Percentiles rank a stretch among this genome's conserved stretches.
These are phyloP conservation scores for Voacanga thouarsii DNA, from an alignment of 257 asterid genomes.

Conservation along the genomic window DNA sequence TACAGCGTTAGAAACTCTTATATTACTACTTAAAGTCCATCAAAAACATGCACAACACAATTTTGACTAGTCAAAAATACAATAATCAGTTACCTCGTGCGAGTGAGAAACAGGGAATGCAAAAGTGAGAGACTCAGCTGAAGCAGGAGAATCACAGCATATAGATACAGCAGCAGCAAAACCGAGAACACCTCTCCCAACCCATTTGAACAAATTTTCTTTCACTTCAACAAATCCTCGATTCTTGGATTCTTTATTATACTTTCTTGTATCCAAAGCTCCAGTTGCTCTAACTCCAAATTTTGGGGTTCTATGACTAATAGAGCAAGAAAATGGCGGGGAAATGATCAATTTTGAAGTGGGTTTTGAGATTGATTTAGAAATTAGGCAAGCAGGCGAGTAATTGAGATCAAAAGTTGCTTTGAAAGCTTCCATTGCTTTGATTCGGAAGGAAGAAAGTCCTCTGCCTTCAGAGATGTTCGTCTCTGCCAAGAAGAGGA, in stretches of 20 bases:
- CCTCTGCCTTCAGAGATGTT: background rate
- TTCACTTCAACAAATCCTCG: constrained; percentile 17
- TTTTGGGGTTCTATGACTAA: constrained; percentile 24
- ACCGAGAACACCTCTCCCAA: constrained; percentile 57
- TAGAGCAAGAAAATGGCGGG: constrained; percentile 24
- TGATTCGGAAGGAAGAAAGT: background rate
- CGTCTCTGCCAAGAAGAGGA: background rate
- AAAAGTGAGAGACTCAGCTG: constrained; percentile 74
- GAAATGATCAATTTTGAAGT: constrained; percentile 34
- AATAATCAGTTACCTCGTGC: constrained; percentile 54
- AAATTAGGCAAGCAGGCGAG: constrained; percentile 26
- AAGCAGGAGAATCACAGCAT: constrained; percentile 53
- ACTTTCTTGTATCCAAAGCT: constrained; percentile 25
- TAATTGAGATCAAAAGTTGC: constrained; percentile 44
- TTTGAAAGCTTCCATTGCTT: constrained; percentile 57
- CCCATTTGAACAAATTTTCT: constrained; percentile 42
- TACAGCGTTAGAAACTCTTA: background rate
- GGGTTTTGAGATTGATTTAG: constrained; percentile 43
- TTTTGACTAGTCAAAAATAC: background rate
- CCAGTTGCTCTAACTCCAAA: constrained; percentile 19
- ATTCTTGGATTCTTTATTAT: constrained; percentile 13
- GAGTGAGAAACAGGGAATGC: constrained; percentile 91
- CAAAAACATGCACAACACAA: background rate
- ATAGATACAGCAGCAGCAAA: constrained; percentile 69
- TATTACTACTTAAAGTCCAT: background rate